Conservation (phyloP, 1,284 basidiomycete species). For the Pseudozyma thailandica region DNA sequence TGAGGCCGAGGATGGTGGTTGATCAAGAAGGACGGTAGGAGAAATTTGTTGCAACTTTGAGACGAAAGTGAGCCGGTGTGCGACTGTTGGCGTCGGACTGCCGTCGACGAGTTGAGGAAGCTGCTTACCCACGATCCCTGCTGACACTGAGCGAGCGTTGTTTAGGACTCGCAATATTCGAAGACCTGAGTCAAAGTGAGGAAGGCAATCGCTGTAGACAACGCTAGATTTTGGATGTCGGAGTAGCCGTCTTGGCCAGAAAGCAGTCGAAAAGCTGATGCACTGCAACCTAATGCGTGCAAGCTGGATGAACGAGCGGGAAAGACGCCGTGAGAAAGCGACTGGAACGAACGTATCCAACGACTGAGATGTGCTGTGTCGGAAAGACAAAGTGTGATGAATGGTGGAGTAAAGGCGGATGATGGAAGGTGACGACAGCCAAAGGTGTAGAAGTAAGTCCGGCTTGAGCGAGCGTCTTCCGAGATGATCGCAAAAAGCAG, state of each 20-base stretch:
- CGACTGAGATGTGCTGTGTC: neutral
- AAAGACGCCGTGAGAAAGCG: neutral
- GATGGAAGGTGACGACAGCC: neutral
- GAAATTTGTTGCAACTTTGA: neutral
- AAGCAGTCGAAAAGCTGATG: neutral
- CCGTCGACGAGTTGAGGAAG: too few relatives aligned
- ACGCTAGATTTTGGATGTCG: neutral
- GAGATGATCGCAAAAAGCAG: conserved; percentile 4
- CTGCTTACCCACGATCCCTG: too few relatives aligned
- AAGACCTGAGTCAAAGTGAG: neutral
- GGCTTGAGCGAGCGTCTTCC: conserved; percentile 8
- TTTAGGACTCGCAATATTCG: neutral
- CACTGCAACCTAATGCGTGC: conserved; percentile 42
- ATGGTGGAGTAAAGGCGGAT: neutral
- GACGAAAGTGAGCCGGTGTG: neutral
- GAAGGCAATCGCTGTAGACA: neutral
- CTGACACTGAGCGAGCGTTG: neutral
- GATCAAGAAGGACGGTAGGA: neutral
- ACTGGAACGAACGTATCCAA: neutral
- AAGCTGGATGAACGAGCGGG: conserved; percentile 1
- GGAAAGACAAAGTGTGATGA: neutral
- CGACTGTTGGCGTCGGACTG: neutral
- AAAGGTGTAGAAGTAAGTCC: neutral
- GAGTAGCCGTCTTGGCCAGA: conserved; percentile 4
- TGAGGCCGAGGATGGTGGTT: neutral